Conservation (phyloP, 202 grass and related monocot genomes). For the Sporobolus alterniflorus region DNA sequence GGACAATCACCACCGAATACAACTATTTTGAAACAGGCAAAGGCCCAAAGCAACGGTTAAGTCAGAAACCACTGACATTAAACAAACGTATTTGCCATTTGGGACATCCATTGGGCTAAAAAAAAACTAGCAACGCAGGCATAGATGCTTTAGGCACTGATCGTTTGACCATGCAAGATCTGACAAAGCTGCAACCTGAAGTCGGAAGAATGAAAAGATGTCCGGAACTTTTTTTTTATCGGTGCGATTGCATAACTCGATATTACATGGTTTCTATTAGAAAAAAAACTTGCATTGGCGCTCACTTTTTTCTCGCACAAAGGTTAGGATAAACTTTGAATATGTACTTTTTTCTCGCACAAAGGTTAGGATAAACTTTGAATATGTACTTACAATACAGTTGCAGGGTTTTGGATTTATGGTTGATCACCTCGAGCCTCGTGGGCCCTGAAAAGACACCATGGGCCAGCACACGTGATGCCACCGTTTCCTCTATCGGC, state of each 20-base stretch:
- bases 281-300: neutral
- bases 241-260: neutral
- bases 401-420: neutral
- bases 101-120: neutral
- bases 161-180: neutral
- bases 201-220: neutral
- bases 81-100: neutral
- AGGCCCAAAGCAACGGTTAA: neutral
- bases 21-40: neutral
- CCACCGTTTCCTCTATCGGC: too few species aligned
- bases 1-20: neutral
- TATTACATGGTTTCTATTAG: neutral
- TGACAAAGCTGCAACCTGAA: neutral
- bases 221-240: neutral
- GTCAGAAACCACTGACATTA: constrained; percentile 23
- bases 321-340: neutral
- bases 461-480: too few species aligned
- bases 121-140: neutral
- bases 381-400: neutral
- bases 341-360: neutral
- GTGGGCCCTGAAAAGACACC: too few species aligned
- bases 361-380: neutral
- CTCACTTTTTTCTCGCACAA: neutral
- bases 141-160: constrained; percentile 2
- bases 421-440: neutral